These are phyloP conservation scores for Lipomyces chichibuensis DNA, from an alignment of 805 yeast species.

Conservation along the genomic window DNA sequence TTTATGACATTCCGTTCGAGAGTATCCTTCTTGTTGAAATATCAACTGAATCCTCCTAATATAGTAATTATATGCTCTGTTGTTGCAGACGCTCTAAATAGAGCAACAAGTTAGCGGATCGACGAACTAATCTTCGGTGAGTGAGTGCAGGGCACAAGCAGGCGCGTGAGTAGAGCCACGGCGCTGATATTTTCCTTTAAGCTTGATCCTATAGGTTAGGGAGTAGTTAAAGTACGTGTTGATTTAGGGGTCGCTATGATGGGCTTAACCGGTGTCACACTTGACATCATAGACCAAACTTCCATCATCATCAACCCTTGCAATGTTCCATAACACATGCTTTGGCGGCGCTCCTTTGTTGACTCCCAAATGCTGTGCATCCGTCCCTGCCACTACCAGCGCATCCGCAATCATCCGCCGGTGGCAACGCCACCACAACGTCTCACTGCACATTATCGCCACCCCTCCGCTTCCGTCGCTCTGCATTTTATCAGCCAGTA, in stretches of 20 bases:
- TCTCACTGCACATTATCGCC: slow-evolving; percentile 5
- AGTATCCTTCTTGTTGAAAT: too few species aligned
- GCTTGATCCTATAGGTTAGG: background rate
- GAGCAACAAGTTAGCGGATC: too few species aligned
- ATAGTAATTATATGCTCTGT: too few species aligned
- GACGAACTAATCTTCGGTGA: too few species aligned
- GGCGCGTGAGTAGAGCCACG: too few species aligned
- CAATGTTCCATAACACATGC: slow-evolving; percentile 4
- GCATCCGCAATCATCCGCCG: slow-evolving; percentile 8
- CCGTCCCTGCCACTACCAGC: background rate
- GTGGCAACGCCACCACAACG: slow-evolving; percentile 6
- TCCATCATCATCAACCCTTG: slow-evolving; percentile 3
- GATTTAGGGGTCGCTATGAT: background rate
- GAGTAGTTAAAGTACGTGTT: too few species aligned
- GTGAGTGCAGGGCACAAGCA: too few species aligned
- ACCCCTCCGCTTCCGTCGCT: background rate
- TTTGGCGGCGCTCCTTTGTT: background rate
- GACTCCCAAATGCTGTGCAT: background rate
- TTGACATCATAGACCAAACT: background rate
- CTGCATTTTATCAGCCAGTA: background rate
- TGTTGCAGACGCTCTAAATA: too few species aligned
- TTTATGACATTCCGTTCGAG: too few species aligned
- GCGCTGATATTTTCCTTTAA: too few species aligned
- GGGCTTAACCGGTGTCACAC: background rate
- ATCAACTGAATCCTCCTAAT: too few species aligned